Conservation (phyloP, 164 flowering plant species). For the Paratinospora sagittata region DNA sequence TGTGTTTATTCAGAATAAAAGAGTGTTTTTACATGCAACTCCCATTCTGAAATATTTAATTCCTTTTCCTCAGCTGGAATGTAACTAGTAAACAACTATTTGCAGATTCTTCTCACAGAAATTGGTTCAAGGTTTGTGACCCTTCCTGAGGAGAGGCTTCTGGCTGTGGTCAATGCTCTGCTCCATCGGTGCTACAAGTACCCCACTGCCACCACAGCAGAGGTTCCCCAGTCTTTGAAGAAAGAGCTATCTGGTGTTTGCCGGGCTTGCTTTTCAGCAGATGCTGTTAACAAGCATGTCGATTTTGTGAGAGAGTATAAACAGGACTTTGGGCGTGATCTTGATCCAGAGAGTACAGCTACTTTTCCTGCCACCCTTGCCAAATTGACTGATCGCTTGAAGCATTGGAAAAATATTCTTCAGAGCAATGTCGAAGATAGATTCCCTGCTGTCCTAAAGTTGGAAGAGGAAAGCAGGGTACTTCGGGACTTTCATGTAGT, state of each 20-base stretch:
- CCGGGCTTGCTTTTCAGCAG: conserved; percentile 96
- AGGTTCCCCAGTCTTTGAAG: conserved; percentile 95
- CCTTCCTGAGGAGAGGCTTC: conserved; percentile 94
- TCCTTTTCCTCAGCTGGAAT: not conserved
- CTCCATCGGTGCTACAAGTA: conserved; percentile 97
- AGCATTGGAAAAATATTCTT: conserved; percentile 97
- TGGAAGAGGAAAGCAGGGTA: conserved; percentile 97
- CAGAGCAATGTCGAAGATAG: conserved; percentile 97
- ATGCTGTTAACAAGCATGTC: conserved; percentile 97
- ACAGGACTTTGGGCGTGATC: conserved; percentile 96
- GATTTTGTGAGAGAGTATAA: conserved; percentile 98
- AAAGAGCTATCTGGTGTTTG: conserved; percentile 99
- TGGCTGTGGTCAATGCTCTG: conserved; percentile 94
- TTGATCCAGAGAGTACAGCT: conserved; percentile 86
- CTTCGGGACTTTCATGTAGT: conserved; percentile 95
- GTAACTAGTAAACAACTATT: not conserved
- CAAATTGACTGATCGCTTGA: conserved; percentile 82
- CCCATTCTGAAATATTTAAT: not conserved
- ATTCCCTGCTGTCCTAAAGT: conserved; percentile 92
- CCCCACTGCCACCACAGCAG: conserved; percentile 96
- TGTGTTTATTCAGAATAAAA: no score
- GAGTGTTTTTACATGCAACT: not conserved
- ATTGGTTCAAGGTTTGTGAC: conserved; percentile 97
- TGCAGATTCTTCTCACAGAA: conserved; percentile 88
- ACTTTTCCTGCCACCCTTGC: conserved; percentile 92